Base-by-base conservation (phyloP, 2,329 filamentous ascomycete genomes). In the Pyrenochaeta sp. region DNA sequence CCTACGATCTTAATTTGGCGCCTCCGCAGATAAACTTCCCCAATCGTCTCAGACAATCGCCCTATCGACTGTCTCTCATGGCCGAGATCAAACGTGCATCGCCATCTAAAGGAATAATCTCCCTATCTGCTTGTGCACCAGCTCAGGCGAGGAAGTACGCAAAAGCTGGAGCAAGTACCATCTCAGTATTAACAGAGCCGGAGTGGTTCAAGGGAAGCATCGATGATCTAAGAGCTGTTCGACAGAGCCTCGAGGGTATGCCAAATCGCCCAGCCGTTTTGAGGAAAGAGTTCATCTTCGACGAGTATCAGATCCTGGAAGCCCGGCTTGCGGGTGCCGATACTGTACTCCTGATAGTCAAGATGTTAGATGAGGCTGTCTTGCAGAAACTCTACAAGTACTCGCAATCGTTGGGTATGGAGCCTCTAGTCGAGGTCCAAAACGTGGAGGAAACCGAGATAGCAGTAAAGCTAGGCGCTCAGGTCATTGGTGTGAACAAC, bases 161-260 rank as follows among this genome's bases (percentile, higher is more conserved):
- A 9, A 84, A 95, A 45, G 93, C 95, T 6, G 96, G 95, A 12
- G 95, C 95, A 42, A 98, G 94, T 73, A 92, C 96, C 33, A 99
- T 99, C 63, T 98, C 95, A 1, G 95, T 99, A n/a, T 84, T 99
- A 41, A 99, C 95, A 0, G 95, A 99, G 77, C 95, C 96, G 0
- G 90, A 98, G 71, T 99, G 95, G 95, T 99, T 99, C 82, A 98
- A 97, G 79, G 95, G 95, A 42, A 96, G 90, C 76, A 93, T 99
- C 56, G 94, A 99, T 53, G 95, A 99, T 73, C 80, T 99, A 48
- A 87, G 90, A 55, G 87, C 89, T 30, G 95, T 98, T 27, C 87
- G 95, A 39, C 90, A 94, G 75, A 92, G 91, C 43, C 80, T 99
- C n/a, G 87, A 92, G 66, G 89, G 90, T 11, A 92, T 99, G 88